Evolutionary conservation across 2,329 filamentous ascomycete species (phyloP), one percentile per base, ranked within the genome.

Genomic region (Mollisiaceae sp.): DNA sequence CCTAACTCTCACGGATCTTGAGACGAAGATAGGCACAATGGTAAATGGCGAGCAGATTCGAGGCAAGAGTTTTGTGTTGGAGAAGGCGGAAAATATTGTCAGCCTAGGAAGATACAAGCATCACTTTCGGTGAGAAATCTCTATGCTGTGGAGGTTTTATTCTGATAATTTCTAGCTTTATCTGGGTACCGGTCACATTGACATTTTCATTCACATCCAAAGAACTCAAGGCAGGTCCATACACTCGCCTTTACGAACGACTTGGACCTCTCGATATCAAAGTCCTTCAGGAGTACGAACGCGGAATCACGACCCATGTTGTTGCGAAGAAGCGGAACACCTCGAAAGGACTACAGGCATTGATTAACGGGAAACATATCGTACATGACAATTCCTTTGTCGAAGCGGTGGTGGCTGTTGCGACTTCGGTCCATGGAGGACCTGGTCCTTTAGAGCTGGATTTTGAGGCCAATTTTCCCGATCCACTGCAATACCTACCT

Each of bases 221-320:
- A 70, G 89, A 93, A 71, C 79, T 89, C 39, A 91, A 89, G 69
- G 82, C 83, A 66, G 87, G 90, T 71, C 87, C 89, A 1, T 82
- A 94, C 62, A 79, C 81, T 1, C 81, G 81, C 20, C 83, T 93
- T 32, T 86, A 86, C 67, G 80, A 85, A 38, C 84, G 84, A 61
- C 85, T 98, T 20, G 93, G 96, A 75, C 86, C 89, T 54, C 83
- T 97, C n/a, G 95, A 97, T 75, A 89, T 98, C 77, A 98, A 97
- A 77, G 89, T 93, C 15, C 81, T 91, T 15, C 82, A 86, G 52
- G 89, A 93, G 4, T 97, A 93, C 77, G 80, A 91, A 27, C 80
- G 84, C 32, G 83, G 81, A 18, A 80, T 85, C 35, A 97, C 94
- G 0, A 97, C 94, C 0, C 94, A 98, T 77, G 91, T 97, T 12